Evolutionary conservation across 768 basidiomycete species (phyloP).

Genomic region (Lactarius hengduanensis): DNA sequence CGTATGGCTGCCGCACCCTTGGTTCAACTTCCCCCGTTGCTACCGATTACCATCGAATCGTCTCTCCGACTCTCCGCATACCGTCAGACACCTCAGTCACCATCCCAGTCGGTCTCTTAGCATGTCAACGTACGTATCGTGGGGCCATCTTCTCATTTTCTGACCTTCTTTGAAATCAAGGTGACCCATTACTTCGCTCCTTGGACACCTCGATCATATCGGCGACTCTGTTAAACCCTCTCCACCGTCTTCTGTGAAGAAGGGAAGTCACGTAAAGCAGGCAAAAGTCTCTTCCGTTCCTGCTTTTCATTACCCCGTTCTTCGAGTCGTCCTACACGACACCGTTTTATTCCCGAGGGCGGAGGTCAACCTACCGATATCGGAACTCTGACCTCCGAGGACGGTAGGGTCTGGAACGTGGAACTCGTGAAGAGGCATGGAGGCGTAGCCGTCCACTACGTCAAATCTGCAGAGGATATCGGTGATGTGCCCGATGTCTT

Average conservation of each 20-base stretch:
- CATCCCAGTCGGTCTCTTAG: slow-evolving; percentile 73
- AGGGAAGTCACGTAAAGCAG: slow-evolving; percentile 51
- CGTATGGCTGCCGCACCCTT: slow-evolving; percentile 46
- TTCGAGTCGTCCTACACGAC: slow-evolving; percentile 71
- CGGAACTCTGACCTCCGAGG: slow-evolving; percentile 49
- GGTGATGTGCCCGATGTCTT: slow-evolving; percentile 50
- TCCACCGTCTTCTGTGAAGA: slow-evolving; percentile 37
- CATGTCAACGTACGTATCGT: slow-evolving; percentile 64
- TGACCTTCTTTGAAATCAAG: slow-evolving; percentile 37
- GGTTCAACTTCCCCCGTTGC: slow-evolving; percentile 37
- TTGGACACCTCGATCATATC: slow-evolving; percentile 58
- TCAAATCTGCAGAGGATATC: slow-evolving; percentile 44
- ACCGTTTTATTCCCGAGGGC: slow-evolving; percentile 79
- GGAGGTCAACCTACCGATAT: slow-evolving; percentile 80
- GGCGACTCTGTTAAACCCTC: slow-evolving; percentile 48
- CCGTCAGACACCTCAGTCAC: slow-evolving; percentile 50
- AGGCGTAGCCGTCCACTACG: slow-evolving; percentile 73
- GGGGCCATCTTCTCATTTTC: neutral
- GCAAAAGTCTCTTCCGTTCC: slow-evolving; percentile 53
- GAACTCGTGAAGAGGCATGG: slow-evolving; percentile 66
- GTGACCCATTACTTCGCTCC: slow-evolving; percentile 64
- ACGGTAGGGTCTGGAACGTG: slow-evolving; percentile 56
- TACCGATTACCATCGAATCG: slow-evolving; percentile 60
- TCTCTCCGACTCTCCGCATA: slow-evolving; percentile 55
- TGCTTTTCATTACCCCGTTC: slow-evolving; percentile 45